phyloP scores from a whole-genome alignment of 306 rosid genomes.

The Quercus parvula region DNA sequence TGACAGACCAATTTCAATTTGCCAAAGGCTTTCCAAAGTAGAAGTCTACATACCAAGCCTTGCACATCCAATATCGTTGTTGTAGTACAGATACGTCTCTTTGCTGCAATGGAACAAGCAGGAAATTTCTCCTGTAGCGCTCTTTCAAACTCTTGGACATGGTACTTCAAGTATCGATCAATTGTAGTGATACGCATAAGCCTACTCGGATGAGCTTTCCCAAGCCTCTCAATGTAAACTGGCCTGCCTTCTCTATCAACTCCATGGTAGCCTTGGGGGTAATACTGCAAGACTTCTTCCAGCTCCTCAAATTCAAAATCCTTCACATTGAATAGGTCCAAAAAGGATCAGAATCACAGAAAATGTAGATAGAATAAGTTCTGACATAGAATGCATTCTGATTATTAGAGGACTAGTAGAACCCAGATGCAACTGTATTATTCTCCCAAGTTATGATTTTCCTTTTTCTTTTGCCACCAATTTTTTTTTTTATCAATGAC shows the following conservation, averaged over 20 bases:
- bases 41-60: conserved; percentile 75
- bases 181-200: conserved; percentile 76
- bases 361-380: background rate
- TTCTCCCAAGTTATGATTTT: background rate
- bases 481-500: background rate
- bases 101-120: conserved; percentile 91
- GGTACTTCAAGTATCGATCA: conserved; percentile 87
- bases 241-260: conserved; percentile 98
- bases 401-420: conserved; percentile 5
- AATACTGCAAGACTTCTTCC: conserved; percentile 88
- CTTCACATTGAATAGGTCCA: conserved; percentile 37
- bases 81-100: conserved; percentile 73
- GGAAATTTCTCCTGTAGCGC: conserved; percentile 86
- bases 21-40: conserved; percentile 2
- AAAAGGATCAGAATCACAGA: conserved; percentile 26
- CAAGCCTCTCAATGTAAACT: conserved; percentile 90
- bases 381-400: conserved; percentile 1
- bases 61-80: conserved; percentile 94
- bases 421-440: background rate
- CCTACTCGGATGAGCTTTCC: conserved; percentile 91
- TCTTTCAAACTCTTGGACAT: conserved; percentile 94
- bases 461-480: background rate
- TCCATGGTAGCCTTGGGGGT: conserved; percentile 98
- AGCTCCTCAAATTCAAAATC: conserved; percentile 90
- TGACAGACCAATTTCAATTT: background rate